Base-by-base conservation (phyloP, 352 stramenopile genomes). In the Phytophthora melonis region DNA sequence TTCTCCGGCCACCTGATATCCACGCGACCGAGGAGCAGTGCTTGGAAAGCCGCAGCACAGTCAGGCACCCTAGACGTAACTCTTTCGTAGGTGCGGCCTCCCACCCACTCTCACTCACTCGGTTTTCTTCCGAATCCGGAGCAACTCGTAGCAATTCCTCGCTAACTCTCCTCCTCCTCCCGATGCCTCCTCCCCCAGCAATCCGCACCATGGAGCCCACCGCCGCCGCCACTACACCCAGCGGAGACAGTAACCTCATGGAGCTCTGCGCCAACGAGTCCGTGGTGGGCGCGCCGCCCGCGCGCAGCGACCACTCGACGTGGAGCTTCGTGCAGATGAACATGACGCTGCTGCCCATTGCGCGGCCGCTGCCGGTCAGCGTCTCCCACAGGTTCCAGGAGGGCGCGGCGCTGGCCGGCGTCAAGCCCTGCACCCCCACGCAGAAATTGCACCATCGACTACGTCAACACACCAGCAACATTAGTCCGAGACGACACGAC, bases 311-410 rank as follows among this genome's bases (percentile, higher is more conserved):
- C 34, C 69, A 32, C 34, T 49, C 81, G 14, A 89, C 86, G 14
- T 95, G 88, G 88, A 95, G 65, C 68, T 95, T 95, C 59, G 88
- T 95, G 41, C 86, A 93, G 75, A 95, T 95, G 88, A 95, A 95
- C 70, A 95, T 93, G 88, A 86, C 80, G 55, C 75, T 95, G 49
- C 67, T 95, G 39, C 88, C 88, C 3, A 95, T 95, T 63, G 88
- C 88, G 43, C 82, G 85, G 1, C 88, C 88, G 32, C 66, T 90
- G 47, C 88, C 86, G 3, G 84, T 93, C 27, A 83, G 65, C 25
- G 74, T 89, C 19, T 58, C 56, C 10, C 68, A 85, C 58, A 81
- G 78, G 16, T 58, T 85, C 32, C 74, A 90, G 27, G 84, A 91
- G 56, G 79, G 79, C n/a, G 67, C 80, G 3, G 57, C 27, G 1